These are phyloP conservation scores for Hygrophoropsis aurantiaca DNA, from an alignment of 768 basidiomycete genomes.

Conservation along the genomic window DNA sequence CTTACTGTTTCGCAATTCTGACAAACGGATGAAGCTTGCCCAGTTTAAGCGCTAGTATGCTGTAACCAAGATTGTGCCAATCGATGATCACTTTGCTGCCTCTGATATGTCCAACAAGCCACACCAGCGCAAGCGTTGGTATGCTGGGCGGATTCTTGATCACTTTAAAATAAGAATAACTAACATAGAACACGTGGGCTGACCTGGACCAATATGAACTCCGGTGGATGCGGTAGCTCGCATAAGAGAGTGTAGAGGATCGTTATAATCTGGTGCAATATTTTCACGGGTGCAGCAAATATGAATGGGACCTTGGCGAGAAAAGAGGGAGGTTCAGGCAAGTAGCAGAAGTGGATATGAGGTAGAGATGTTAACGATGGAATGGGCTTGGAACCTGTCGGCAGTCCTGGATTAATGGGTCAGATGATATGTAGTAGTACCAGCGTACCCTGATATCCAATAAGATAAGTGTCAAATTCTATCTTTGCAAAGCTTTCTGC, in stretches of 20 bases:
- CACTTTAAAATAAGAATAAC: not conserved
- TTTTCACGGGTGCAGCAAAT: constrained; percentile 78
- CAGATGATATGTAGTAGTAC: not conserved
- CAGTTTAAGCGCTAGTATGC: constrained; percentile 83
- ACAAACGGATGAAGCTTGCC: constrained; percentile 70
- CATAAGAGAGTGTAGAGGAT: constrained; percentile 65
- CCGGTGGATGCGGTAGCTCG: constrained; percentile 63
- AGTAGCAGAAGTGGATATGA: constrained; percentile 62
- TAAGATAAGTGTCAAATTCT: constrained; percentile 73
- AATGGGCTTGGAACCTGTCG: constrained; percentile 73
- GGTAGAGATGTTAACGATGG: constrained; percentile 69
- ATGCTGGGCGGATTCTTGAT: constrained; percentile 93
- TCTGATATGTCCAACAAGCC: constrained; percentile 63
- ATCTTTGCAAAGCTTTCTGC: constrained; percentile 86
- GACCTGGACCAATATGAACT: constrained; percentile 90
- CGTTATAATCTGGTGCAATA: constrained; percentile 63
- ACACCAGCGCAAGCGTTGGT: constrained; percentile 86
- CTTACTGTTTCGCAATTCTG: constrained; percentile 71
- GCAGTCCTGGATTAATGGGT: constrained; percentile 1
- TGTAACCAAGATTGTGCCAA: constrained; percentile 98
- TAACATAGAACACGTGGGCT: constrained; percentile 17
- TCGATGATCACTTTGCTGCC: constrained; percentile 92
- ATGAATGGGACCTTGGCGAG: constrained; percentile 61
- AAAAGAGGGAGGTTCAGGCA: constrained; percentile 60
- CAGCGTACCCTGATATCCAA: constrained; percentile 80